Evolutionary conservation across 2,329 filamentous ascomycete species (phyloP).

Genomic region (Chaetomium strumarium): DNA sequence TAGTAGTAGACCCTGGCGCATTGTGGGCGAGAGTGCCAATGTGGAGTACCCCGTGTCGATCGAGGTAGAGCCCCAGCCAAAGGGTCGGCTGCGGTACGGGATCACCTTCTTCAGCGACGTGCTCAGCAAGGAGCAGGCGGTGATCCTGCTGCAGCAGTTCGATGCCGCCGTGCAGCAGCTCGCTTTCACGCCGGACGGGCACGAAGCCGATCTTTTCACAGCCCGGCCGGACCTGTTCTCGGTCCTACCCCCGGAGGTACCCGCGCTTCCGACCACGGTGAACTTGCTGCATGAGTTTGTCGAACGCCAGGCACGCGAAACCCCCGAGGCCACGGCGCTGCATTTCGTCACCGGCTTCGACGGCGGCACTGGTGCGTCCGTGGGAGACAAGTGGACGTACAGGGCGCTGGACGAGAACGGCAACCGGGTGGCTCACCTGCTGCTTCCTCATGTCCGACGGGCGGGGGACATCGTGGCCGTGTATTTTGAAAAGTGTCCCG

Average conservation of each 20-base stretch:
- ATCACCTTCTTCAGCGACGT: slow-evolving; percentile 60
- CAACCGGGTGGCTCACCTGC: slow-evolving; percentile 64
- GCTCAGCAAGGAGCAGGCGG: slow-evolving; percentile 63
- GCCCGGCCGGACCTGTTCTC: slow-evolving; percentile 48
- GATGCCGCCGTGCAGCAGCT: slow-evolving; percentile 59
- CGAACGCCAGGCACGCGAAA: slow-evolving; percentile 50
- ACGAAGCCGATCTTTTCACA: slow-evolving; percentile 35
- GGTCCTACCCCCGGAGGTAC: slow-evolving; percentile 55
- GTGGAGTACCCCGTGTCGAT: slow-evolving; percentile 77
- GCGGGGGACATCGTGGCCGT: slow-evolving; percentile 64
- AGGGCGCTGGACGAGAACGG: slow-evolving; percentile 62
- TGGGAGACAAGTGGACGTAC: slow-evolving; percentile 64
- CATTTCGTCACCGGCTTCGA: slow-evolving; percentile 64
- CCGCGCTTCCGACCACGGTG: slow-evolving; percentile 51
- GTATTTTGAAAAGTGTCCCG: slow-evolving; percentile 79
- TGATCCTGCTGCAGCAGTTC: slow-evolving; percentile 63
- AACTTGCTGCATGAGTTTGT: slow-evolving; percentile 72
- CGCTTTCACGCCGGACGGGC: slow-evolving; percentile 41
- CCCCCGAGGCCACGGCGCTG: slow-evolving; percentile 60
- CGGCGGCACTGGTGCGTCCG: slow-evolving; percentile 33
- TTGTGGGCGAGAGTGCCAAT: slow-evolving; percentile 59
- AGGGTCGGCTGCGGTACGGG: slow-evolving; percentile 51
- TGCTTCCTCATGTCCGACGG: slow-evolving; percentile 44
- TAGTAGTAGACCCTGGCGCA: slow-evolving; percentile 53
- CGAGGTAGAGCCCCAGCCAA: slow-evolving; percentile 58